A percentile compares a stretch with the other conserved stretches of the same genome.
phyloP scores from a whole-genome alignment of 1,284 basidiomycete species.

The Phylloporus gajari region DNA sequence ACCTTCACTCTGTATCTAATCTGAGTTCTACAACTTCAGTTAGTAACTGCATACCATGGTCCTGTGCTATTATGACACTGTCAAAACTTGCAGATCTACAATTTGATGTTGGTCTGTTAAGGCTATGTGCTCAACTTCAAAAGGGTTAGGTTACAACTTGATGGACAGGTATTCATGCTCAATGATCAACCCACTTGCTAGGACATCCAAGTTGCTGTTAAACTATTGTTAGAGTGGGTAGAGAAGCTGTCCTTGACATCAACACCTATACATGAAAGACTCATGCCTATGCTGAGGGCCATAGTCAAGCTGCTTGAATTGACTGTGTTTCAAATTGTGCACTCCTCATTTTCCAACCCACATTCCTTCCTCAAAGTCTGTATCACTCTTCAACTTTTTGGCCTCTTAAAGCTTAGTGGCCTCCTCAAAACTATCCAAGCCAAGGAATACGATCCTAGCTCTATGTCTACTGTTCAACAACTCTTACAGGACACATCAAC shows the following conservation, averaged over 20 bases:
- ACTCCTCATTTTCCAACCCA: constrained; percentile 76
- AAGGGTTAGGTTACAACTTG: too few relatives aligned
- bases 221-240: constrained; percentile 75
- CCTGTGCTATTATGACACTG: too few relatives aligned
- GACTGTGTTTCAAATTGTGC: constrained; percentile 75
- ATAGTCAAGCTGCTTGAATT: constrained; percentile 60
- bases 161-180: too few relatives aligned
- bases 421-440: constrained; percentile 75
- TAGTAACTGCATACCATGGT: too few relatives aligned
- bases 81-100: too few relatives aligned
- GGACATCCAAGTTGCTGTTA: constrained; percentile 75
- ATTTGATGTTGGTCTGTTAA: too few relatives aligned
- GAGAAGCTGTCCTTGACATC: constrained; percentile 82
- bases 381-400: constrained; percentile 85
- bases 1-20: too few relatives aligned
- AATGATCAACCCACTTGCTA: constrained; percentile 53
- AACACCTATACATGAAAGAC: constrained; percentile 65
- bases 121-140: too few relatives aligned
- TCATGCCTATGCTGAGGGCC: constrained; percentile 47
- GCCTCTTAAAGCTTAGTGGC: constrained; percentile 86
- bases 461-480: constrained; percentile 61
- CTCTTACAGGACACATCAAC: constrained; percentile 79
- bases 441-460: constrained; percentile 73
- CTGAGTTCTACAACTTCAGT: too few relatives aligned
- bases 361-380: constrained; percentile 84